phyloP scores from a whole-genome alignment of 1,139 yeast genomes.

The Geotrichum klebahnii region DNA sequence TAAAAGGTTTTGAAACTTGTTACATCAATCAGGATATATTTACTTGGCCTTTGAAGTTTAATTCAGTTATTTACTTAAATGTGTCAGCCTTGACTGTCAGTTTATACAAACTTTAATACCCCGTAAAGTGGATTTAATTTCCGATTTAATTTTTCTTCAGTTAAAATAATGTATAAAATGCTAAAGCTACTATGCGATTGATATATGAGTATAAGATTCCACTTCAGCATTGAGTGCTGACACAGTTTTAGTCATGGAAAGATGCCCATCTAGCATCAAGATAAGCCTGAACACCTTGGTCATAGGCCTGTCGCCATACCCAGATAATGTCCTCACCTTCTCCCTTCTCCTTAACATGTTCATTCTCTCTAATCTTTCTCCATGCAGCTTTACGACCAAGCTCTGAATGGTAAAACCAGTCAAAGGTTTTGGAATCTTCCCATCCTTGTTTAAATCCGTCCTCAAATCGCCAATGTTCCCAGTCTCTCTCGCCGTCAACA shows the following conservation, averaged over 20 bases:
- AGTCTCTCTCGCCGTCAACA: conserved; percentile 54
- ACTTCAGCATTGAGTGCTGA: conserved; percentile 50
- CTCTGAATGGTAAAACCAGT: conserved; percentile 60
- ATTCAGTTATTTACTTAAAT: too few relatives aligned
- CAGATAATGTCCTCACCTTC: conserved; percentile 52
- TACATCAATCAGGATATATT: too few relatives aligned
- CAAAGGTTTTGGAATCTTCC: conserved; percentile 65
- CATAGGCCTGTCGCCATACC: conserved; percentile 88
- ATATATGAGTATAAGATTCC: too few relatives aligned
- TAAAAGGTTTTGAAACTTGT: too few relatives aligned
- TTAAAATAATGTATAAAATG: too few relatives aligned
- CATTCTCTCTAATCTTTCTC: conserved; percentile 51
- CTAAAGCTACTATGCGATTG: too few relatives aligned
- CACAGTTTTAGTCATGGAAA: neutral
- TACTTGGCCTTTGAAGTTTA: too few relatives aligned
- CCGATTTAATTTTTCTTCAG: too few relatives aligned
- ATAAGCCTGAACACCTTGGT: conserved; percentile 48
- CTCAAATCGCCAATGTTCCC: conserved; percentile 73
- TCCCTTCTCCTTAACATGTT: conserved; percentile 58
- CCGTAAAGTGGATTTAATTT: too few relatives aligned
- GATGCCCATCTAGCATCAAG: conserved; percentile 11
- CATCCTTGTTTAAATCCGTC: conserved; percentile 75
- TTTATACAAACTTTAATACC: too few relatives aligned
- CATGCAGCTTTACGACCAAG: conserved; percentile 71
- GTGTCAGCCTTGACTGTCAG: too few relatives aligned